Evolutionary conservation across 108 stramenopile genomes (phyloP), one percentile per base, ranked within the genome.

Genomic region (Nitzschia sp.): DNA sequence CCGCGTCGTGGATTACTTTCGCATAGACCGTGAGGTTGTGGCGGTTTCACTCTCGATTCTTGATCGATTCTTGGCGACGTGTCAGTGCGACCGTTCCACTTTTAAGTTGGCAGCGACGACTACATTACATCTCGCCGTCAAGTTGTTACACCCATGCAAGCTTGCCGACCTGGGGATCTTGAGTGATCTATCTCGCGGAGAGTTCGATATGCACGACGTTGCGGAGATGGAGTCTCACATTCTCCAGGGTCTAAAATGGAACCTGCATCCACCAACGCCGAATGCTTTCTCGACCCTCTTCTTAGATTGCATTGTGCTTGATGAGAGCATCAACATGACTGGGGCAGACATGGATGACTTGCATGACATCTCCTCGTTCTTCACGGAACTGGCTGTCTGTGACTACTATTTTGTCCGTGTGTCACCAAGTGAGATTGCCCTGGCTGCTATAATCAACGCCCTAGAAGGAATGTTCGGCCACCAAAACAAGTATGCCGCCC

Each of bases 1-100:
- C 56, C 82, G 82, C 19, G 88, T 89, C 4, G 81, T 85, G 15
- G 88, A 89, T 58, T 82, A 89, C 80, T 85, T 85, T 65, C 76
- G 80, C 23, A 81, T 89, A 19, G 84, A 85, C 34, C 71, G 88
- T 11, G 84, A 83, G 73, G 78, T 85, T 57, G 89, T 84, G 9
- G 63, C 74, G 28, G 31, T 83, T 26, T 76, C 82, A 2, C 31
- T 85, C 22, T 77, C 72, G 28, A 71, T 84, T 56, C 60, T 89
- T 48, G 88, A 89, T 77, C 76, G 88, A 2, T 89, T 85, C 69
- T 79, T 85, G 28, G 70, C 71, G 38, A 78, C 69, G 0, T 79
- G 75, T 58, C 52, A 35, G n/a, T 80, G 83, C 46, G 82, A 84
- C 52, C 78, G 83, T 28, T 58, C 74, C 31, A 80, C 61, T n/a